A percentile compares a stretch with the other conserved stretches of the same genome.
These are phyloP conservation scores for Thuja plicata DNA, from an alignment of 83 land plant species.

Conservation along the genomic window DNA sequence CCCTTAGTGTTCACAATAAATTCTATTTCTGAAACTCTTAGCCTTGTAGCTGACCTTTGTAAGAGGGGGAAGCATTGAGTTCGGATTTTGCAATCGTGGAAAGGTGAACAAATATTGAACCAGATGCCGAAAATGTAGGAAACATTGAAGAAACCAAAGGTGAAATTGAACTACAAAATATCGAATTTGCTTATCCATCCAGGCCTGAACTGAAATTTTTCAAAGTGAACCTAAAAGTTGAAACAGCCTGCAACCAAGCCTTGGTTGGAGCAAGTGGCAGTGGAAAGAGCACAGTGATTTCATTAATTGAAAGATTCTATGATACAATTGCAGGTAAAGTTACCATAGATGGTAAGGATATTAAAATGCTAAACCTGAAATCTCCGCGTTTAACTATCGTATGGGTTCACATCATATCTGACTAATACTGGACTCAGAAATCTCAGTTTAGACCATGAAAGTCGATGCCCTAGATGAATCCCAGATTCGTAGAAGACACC, in stretches of 20 bases:
- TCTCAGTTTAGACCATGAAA: no score
- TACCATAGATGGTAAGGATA: conserved; percentile 76
- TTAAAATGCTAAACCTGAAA: conserved; percentile 56
- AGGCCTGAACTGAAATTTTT: conserved; percentile 64
- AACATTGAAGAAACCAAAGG: conserved; percentile 60
- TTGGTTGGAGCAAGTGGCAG: conserved; percentile 81
- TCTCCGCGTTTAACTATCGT: conserved; percentile 50
- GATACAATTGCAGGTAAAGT: conserved; percentile 69
- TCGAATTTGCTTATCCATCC: conserved; percentile 75
- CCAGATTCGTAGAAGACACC: no score
- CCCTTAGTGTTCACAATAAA: conserved; percentile 71
- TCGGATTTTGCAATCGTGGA: conserved; percentile 74
- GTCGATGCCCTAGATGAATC: no score
- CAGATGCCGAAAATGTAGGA: conserved; percentile 67
- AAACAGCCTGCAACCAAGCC: conserved; percentile 69
- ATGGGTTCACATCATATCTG: not conserved
- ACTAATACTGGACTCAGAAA: no score
- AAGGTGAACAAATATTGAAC: conserved; percentile 58
- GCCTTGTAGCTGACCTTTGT: conserved; percentile 72
- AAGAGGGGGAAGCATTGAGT: conserved; percentile 70
- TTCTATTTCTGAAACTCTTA: conserved; percentile 74
- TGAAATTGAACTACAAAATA: conserved; percentile 65
- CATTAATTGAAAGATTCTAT: conserved; percentile 72
- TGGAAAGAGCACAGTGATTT: conserved; percentile 75
- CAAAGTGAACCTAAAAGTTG: conserved; percentile 64